Conservation (phyloP, 2,329 filamentous ascomycete species). For the Xylariaceae sp. region DNA sequence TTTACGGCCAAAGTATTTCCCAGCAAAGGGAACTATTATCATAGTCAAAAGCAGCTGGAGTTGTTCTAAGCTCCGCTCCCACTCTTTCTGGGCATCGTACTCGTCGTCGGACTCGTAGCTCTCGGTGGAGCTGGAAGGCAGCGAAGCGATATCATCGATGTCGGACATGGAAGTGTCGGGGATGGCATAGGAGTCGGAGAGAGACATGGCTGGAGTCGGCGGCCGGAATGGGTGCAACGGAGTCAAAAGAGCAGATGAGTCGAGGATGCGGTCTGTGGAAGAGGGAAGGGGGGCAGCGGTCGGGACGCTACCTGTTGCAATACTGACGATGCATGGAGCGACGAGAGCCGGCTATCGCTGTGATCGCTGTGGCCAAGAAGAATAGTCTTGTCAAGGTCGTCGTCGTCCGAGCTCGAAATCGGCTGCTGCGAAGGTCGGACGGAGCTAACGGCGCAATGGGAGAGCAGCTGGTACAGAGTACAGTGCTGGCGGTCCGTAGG, state of each 20-base stretch:
- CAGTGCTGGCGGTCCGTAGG: no score
- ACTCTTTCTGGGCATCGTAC: constrained; percentile 89
- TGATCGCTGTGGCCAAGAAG: not conserved
- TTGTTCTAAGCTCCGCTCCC: constrained; percentile 91
- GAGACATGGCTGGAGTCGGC: constrained; percentile 31
- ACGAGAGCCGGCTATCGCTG: not conserved
- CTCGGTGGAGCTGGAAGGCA: constrained; percentile 57
- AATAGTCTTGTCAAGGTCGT: constrained; percentile 1
- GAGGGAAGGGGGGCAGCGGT: constrained; percentile 14
- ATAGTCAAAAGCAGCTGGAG: constrained; percentile 89
- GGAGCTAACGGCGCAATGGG: no score
- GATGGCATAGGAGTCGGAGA: constrained; percentile 50
- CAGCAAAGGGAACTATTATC: constrained; percentile 88
- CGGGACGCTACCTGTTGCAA: constrained; percentile 21
- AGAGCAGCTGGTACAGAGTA: no score
- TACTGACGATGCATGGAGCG: constrained; percentile 23
- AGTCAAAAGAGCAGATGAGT: not conserved
- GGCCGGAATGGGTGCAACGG: constrained; percentile 14
- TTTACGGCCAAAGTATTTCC: constrained; percentile 91
- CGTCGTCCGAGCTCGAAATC: not conserved
- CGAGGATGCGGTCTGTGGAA: not conserved
- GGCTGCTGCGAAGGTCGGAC: no score
- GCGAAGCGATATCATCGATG: constrained; percentile 58
- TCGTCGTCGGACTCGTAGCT: constrained; percentile 54
- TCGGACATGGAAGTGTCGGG: constrained; percentile 45